These are phyloP conservation scores for Gigaspora rosea DNA, from an alignment of 192 early-diverging fungal species.

Conservation along the genomic window DNA sequence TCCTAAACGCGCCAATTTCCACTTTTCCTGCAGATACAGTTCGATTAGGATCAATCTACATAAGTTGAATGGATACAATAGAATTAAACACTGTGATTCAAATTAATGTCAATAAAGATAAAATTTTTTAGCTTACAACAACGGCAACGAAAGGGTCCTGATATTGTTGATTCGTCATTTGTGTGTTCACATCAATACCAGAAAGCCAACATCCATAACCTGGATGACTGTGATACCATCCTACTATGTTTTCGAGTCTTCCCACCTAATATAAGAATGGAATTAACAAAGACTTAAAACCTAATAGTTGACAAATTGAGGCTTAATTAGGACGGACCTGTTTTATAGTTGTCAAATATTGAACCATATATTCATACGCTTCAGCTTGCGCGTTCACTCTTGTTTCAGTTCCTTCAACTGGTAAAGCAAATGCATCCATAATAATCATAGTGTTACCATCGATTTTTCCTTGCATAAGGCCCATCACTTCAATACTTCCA, in stretches of 20 bases:
- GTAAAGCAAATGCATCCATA: slow-evolving; percentile 96
- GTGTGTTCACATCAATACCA: slow-evolving; percentile 96
- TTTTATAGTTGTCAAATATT: slow-evolving; percentile 81
- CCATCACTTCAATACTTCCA: slow-evolving; percentile 96
- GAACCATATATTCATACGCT: slow-evolving; percentile 97
- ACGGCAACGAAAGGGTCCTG: slow-evolving; percentile 95
- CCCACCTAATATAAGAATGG: slow-evolving; percentile 61
- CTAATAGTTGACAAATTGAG: not conserved
- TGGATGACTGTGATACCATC: slow-evolving; percentile 99
- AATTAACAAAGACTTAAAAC: not conserved
- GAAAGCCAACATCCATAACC: slow-evolving; percentile 99
- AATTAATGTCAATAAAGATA: not conserved
- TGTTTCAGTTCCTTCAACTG: slow-evolving; percentile 98
- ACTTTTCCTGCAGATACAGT: slow-evolving; percentile 97
- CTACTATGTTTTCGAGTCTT: slow-evolving; percentile 87
- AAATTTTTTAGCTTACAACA: slow-evolving; percentile 62
- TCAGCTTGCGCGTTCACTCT: slow-evolving; percentile 91
- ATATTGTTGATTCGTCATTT: slow-evolving; percentile 92
- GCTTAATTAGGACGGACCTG: slow-evolving; percentile 52
- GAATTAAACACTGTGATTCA: not conserved
- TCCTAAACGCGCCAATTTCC: slow-evolving; percentile 97
- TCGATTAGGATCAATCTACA: slow-evolving; percentile 93
- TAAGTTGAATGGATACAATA: not conserved
- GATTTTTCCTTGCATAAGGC: slow-evolving; percentile 95
- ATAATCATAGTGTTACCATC: slow-evolving; percentile 85